Percentiles rank a stretch among this genome's conserved stretches.
These are phyloP conservation scores for Cicer cuneatum DNA, from an alignment of 306 rosid species.

Conservation along the genomic window DNA sequence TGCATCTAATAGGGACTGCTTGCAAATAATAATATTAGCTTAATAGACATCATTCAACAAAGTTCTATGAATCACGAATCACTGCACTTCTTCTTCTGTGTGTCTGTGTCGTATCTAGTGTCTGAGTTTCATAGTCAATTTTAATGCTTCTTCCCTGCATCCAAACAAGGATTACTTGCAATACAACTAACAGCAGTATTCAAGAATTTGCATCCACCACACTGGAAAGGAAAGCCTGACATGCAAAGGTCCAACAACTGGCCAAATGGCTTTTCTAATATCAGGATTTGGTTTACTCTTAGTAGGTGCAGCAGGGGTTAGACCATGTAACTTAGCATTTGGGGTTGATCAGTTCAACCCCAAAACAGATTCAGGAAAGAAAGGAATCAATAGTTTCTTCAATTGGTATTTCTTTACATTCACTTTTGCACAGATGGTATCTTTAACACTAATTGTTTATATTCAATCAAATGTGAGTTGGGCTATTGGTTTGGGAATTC, in stretches of 20 bases:
- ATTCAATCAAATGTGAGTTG: slow-evolving; percentile 82
- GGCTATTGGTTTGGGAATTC: slow-evolving; percentile 79
- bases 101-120: background rate
- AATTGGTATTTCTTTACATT: slow-evolving; percentile 85
- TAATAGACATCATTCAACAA: background rate
- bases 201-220: slow-evolving; percentile 77
- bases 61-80: too few relatives aligned
- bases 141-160: slow-evolving; percentile 22
- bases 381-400: slow-evolving; percentile 84
- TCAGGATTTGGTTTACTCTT: slow-evolving; percentile 62
- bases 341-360: slow-evolving; percentile 94
- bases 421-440: slow-evolving; percentile 74
- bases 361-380: slow-evolving; percentile 75
- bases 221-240: slow-evolving; percentile 47
- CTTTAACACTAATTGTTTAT: slow-evolving; percentile 70
- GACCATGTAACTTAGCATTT: slow-evolving; percentile 91
- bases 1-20: background rate
- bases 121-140: background rate
- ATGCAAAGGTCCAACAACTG: slow-evolving; percentile 70
- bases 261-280: slow-evolving; percentile 69
- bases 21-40: background rate
- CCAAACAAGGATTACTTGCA: slow-evolving; percentile 64
- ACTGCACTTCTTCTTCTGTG: too few relatives aligned
- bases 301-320: slow-evolving; percentile 76
- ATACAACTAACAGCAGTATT: slow-evolving; percentile 78